Conservation (phyloP, 2,329 filamentous ascomycete species). For the Xylariaceae sp. region DNA sequence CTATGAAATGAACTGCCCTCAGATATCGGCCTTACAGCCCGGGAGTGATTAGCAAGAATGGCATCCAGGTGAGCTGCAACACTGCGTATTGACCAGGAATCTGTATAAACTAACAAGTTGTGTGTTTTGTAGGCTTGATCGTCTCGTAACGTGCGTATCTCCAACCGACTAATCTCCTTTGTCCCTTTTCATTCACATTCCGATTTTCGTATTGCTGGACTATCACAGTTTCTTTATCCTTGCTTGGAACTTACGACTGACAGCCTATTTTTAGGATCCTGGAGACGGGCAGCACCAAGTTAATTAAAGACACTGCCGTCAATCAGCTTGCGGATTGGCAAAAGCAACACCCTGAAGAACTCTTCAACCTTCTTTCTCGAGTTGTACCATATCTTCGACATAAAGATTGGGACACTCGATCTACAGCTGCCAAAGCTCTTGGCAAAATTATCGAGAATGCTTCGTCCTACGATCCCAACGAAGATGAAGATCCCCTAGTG, state of each 20-base stretch:
- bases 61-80: conserved; percentile 57
- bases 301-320: conserved; percentile 96
- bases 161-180: background rate
- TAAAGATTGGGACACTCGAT: conserved; percentile 96
- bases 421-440: conserved; percentile 90
- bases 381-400: conserved; percentile 95
- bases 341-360: conserved; percentile 95
- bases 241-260: conserved; percentile 5
- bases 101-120: conserved; percentile 39
- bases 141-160: conserved; percentile 80
- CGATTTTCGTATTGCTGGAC: background rate
- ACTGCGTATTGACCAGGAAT: conserved; percentile 11
- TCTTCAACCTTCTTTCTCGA: conserved; percentile 92
- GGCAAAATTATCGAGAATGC: conserved; percentile 94
- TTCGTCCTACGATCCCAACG: conserved; percentile 86
- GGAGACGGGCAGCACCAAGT: conserved; percentile 93
- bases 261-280: conserved; percentile 69
- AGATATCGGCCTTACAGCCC: conserved; percentile 39
- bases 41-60: conserved; percentile 54
- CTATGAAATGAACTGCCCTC: conserved; percentile 39
- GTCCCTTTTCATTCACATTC: background rate
- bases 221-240: background rate
- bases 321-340: conserved; percentile 97
- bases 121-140: conserved; percentile 70
- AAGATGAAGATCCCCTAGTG: conserved; percentile 63